phyloP scores from a whole-genome alignment of 78 protist genomes.

The Anaeramoeba flamelloides region DNA sequence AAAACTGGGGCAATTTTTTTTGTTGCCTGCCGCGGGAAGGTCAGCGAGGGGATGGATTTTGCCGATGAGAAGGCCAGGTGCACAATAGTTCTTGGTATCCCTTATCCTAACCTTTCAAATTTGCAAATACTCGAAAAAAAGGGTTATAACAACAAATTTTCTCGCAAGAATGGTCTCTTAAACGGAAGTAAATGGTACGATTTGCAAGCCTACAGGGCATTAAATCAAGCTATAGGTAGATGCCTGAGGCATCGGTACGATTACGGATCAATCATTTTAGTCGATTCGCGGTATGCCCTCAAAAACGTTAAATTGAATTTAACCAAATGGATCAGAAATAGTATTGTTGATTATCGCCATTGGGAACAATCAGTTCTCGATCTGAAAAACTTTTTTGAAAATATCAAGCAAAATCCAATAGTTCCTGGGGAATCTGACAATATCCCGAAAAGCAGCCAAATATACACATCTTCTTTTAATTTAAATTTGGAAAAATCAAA shows the following conservation, averaged over 20 bases:
- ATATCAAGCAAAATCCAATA: too few species aligned
- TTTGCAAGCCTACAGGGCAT: constrained; percentile 34
- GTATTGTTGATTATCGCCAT: too few species aligned
- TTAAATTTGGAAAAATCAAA: too few species aligned
- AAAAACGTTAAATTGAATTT: too few species aligned
- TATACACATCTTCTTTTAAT: too few species aligned
- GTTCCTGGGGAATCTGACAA: too few species aligned
- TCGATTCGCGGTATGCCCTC: too few species aligned
- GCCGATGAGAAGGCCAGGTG: constrained; percentile 29
- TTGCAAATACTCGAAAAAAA: not conserved
- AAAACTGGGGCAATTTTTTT: constrained; percentile 33
- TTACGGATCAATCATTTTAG: constrained; percentile 29
- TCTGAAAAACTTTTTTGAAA: too few species aligned
- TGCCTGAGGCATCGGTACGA: constrained; percentile 34
- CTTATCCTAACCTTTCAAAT: constrained; percentile 30
- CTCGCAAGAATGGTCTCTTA: not conserved
- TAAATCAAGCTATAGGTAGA: constrained; percentile 47
- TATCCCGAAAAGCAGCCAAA: too few species aligned
- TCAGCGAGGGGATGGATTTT: constrained; percentile 36
- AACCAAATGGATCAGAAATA: too few species aligned
- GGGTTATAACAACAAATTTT: not conserved
- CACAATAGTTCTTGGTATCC: constrained; percentile 40
- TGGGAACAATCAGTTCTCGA: too few species aligned
- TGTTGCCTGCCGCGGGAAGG: constrained; percentile 43
- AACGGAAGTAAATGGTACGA: too few species aligned